phyloP scores from a whole-genome alignment of 805 yeast genomes.

The Ogataea henricii region DNA sequence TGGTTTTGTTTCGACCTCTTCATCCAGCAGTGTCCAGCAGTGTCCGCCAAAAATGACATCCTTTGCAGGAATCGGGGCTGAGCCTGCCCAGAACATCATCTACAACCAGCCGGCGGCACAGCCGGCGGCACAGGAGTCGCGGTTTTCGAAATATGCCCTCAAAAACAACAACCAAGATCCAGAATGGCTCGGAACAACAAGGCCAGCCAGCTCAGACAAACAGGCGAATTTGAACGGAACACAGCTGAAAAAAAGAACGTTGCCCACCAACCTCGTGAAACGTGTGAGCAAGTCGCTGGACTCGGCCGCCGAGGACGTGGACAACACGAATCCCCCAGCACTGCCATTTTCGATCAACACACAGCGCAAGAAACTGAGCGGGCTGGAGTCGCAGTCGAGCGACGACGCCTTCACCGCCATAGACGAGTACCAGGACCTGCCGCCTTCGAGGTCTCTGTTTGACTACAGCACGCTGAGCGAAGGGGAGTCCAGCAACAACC shows the following conservation, averaged over 20 bases:
- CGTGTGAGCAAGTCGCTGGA: slow-evolving; percentile 43
- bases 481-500: slow-evolving; percentile 39
- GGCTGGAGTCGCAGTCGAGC: neutral
- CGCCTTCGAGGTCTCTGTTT: slow-evolving; percentile 52
- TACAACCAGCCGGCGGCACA: neutral
- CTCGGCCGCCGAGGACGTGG: slow-evolving; percentile 49
- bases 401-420: slow-evolving; percentile 22
- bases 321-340: slow-evolving; percentile 22
- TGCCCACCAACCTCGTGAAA: slow-evolving; percentile 50
- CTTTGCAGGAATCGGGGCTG: slow-evolving; percentile 1
- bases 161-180: slow-evolving; percentile 20
- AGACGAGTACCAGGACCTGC: slow-evolving; percentile 44
- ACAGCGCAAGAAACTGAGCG: slow-evolving; percentile 23
- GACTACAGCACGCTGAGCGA: slow-evolving; percentile 48
- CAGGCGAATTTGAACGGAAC: slow-evolving; percentile 29
- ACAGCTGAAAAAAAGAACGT: slow-evolving; percentile 45
- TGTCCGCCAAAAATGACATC: neutral
- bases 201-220: neutral
- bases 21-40: no score
- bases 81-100: neutral
- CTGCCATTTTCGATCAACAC: slow-evolving; percentile 28
- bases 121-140: slow-evolving; percentile 14
- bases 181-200: slow-evolving; percentile 16
- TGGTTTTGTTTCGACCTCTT: no score
- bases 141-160: slow-evolving; percentile 23